These are phyloP conservation scores for Uronychia setigera DNA, from an alignment of 73 alveolate species.

Conservation along the genomic window DNA sequence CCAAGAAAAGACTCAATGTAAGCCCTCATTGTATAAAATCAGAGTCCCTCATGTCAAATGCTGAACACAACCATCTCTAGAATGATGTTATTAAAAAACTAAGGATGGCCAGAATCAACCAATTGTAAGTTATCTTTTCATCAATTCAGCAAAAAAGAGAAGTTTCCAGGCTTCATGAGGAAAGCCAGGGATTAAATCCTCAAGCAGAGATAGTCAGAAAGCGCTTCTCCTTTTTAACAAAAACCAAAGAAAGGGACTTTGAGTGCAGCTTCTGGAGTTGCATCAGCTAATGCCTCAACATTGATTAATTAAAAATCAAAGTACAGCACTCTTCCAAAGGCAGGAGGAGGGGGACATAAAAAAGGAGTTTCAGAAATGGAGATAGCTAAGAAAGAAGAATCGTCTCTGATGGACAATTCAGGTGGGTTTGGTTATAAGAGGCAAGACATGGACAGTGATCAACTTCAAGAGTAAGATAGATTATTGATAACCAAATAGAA, in stretches of 20 bases:
- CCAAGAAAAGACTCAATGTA: background rate
- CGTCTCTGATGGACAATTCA: too few relatives aligned
- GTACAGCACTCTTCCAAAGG: too few relatives aligned
- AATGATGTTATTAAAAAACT: background rate
- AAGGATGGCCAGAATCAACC: background rate
- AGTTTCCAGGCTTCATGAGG: conserved; percentile 1
- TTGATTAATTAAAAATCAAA: too few relatives aligned
- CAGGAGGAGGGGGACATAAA: too few relatives aligned
- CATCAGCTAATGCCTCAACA: too few relatives aligned
- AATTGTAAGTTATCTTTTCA: background rate
- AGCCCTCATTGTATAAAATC: background rate
- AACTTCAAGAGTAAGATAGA: too few relatives aligned
- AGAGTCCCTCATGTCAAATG: background rate
- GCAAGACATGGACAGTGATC: too few relatives aligned
- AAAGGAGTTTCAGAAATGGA: too few relatives aligned
- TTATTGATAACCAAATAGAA: too few relatives aligned
- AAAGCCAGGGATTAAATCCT: background rate
- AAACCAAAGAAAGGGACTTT: background rate
- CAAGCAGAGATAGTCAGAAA: background rate
- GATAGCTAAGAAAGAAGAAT: too few relatives aligned
- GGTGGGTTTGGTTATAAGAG: too few relatives aligned
- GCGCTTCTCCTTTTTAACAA: background rate
- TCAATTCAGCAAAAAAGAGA: background rate
- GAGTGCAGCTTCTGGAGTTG: too few relatives aligned
- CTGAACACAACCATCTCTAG: background rate